Evolutionary conservation across 2,329 filamentous ascomycete genomes (phyloP), one percentile per base, ranked within the genome.

Genomic region (Hymenoscyphus fructigenus): DNA sequence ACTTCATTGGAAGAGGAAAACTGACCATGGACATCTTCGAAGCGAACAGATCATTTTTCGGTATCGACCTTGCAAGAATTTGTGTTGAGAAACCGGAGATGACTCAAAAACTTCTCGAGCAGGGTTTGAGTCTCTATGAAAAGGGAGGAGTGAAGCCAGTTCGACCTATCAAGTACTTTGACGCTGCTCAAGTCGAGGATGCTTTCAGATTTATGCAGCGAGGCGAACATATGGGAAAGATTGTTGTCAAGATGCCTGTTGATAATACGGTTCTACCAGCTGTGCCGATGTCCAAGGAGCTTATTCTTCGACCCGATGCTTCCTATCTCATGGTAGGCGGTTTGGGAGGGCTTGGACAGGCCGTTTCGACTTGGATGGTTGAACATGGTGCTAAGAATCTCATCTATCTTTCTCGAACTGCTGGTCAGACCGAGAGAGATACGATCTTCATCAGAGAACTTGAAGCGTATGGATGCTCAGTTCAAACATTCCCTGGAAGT

Each of bases 321-420:
- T 57, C 53, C 10, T 80, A 80, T 62, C 67, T 80, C 1, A 64
- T 81, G 26, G 74, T 75, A 44, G 80, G 80, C 60, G 79, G 80
- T 9, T 72, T 79, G 1, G 78, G 79, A 47, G 79, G 78, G 41
- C 67, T 81, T 0, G 80, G 80, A n/a, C 70, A 73, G 56, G 71
- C 70, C 38, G 75, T 80, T 26, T 73, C 76, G 5, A 65, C 57
- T 10, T 78, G 76, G 75, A 75, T 81, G 74, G 74, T 72, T 1
- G 70, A 72, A 0, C 71, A 73, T 55, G 79, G 79, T 0, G 79
- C 80, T 5, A 70, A 70, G 32, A 66, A 77, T 62, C 68, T 81
- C 12, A 72, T 79, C n/a, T 73, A 79, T 29, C 71, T 79, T 0
- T 79, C 77, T 5, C 69, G 76, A 47, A 74, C 69, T 32, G 70